These are phyloP conservation scores for Penicilliopsis zonata DNA, from an alignment of 495 filamentous ascomycete genomes.

Conservation along the genomic window DNA sequence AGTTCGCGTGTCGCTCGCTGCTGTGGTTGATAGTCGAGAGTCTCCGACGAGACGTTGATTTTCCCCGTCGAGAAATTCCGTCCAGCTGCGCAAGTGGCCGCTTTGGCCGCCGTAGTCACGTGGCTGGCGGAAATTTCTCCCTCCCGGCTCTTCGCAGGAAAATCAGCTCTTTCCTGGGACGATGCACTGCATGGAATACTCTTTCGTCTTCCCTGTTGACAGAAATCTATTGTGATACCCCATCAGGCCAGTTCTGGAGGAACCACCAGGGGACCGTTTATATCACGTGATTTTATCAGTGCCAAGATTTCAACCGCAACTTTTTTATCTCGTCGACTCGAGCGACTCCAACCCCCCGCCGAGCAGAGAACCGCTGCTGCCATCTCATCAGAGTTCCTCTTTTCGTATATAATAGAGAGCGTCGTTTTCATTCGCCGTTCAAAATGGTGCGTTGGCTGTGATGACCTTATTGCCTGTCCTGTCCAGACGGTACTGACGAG, in stretches of 20 bases:
- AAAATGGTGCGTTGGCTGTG: conserved; percentile 22
- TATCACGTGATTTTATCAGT: conserved; percentile 13
- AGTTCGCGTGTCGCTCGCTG: no score
- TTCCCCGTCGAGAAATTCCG: conserved; percentile 17
- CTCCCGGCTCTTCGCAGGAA: not conserved
- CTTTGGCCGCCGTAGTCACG: conserved; percentile 20
- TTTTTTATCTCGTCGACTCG: conserved; percentile 14
- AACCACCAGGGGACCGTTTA: conserved; percentile 4
- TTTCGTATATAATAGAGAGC: not conserved
- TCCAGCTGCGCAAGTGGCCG: conserved; percentile 14
- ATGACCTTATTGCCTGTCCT: not conserved
- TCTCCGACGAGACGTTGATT: conserved; percentile 7
- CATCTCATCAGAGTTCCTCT: conserved; percentile 5
- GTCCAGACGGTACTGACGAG: conserved; percentile 1
- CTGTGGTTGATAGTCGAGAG: conserved; percentile 5
- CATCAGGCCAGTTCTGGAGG: conserved; percentile 1
- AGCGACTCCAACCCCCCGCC: conserved; percentile 7
- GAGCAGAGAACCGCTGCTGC: conserved; percentile 7
- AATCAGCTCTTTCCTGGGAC: not conserved
- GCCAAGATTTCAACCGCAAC: conserved; percentile 19
- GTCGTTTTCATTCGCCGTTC: conserved; percentile 12
- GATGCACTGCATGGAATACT: conserved; percentile 1
- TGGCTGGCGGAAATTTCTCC: conserved; percentile 3
- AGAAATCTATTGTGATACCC: not conserved
- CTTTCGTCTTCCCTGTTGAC: not conserved